Conservation (phyloP, 257 asterid genomes). For the Echium plantagineum region DNA sequence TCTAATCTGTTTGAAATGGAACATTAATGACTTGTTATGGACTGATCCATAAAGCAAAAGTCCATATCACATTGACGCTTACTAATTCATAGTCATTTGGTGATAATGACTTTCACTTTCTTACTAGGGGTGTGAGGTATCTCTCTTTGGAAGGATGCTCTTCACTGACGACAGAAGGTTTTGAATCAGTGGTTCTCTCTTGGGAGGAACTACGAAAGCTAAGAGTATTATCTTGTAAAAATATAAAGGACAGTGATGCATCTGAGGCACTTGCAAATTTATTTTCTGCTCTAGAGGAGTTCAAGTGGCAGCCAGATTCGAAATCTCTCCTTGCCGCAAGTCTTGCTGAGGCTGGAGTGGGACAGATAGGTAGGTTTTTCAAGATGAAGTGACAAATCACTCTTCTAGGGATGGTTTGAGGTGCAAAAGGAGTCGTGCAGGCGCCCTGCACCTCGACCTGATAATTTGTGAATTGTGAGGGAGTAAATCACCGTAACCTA, state of each 20-base stretch:
- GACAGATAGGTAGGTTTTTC: slow-evolving; percentile 68
- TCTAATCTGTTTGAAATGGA: background rate
- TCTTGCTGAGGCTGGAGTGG: slow-evolving; percentile 78
- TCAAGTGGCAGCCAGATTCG: slow-evolving; percentile 91
- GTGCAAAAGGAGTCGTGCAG: too few relatives aligned
- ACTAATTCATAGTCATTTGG: background rate
- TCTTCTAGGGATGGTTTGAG: too few relatives aligned
- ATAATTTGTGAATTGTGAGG: too few relatives aligned
- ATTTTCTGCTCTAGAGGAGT: slow-evolving; percentile 70
- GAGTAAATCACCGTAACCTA: too few relatives aligned
- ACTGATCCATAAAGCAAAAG: background rate
- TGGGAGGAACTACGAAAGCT: slow-evolving; percentile 77
- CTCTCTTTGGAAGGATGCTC: slow-evolving; percentile 89
- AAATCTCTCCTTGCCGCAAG: slow-evolving; percentile 48
- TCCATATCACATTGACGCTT: background rate
- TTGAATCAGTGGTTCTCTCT: slow-evolving; percentile 64
- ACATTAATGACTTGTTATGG: too few relatives aligned
- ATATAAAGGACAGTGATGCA: slow-evolving; percentile 69
- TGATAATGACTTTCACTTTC: slow-evolving; percentile 7
- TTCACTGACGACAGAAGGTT: slow-evolving; percentile 65
- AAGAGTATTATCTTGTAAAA: slow-evolving; percentile 74
- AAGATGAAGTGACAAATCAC: slow-evolving; percentile 33
- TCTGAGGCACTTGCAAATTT: slow-evolving; percentile 65
- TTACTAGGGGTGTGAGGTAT: slow-evolving; percentile 49
- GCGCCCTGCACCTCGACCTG: too few relatives aligned